Percentiles rank a stretch among this genome's conserved stretches.
These are phyloP conservation scores for Platanthera guangdongensis DNA, from an alignment of 106 monocot species.

Conservation along the genomic window DNA sequence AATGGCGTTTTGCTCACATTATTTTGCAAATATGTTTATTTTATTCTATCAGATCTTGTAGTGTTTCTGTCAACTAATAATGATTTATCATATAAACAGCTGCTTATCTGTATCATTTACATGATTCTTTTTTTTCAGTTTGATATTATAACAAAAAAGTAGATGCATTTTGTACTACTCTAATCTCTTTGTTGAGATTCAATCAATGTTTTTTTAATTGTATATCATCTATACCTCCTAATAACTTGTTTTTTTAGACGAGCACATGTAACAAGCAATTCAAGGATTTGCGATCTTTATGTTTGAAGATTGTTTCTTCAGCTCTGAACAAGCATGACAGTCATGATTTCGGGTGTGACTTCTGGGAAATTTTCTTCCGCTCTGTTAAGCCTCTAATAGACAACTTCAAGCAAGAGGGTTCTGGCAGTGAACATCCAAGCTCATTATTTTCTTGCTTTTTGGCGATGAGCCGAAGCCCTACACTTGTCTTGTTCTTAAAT, in stretches of 20 bases:
- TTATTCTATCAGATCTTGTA: not conserved
- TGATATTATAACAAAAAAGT: not conserved
- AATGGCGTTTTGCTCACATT: not conserved
- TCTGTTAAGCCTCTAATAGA: slow-evolving; percentile 71
- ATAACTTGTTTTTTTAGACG: slow-evolving; percentile 9
- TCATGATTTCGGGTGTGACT: slow-evolving; percentile 45
- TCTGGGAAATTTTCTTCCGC: slow-evolving; percentile 82
- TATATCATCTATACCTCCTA: not conserved
- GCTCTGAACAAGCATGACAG: slow-evolving; percentile 56
- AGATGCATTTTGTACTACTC: not conserved
- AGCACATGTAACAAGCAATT: slow-evolving; percentile 30
- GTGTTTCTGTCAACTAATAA: not conserved
- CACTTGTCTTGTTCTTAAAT: slow-evolving; percentile 39
- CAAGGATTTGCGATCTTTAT: slow-evolving; percentile 72
- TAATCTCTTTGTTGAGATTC: not conserved
- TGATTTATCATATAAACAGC: not conserved
- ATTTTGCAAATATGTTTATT: not conserved
- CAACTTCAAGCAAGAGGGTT: slow-evolving; percentile 66
- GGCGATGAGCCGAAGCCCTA: slow-evolving; percentile 64
- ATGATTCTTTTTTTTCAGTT: not conserved
- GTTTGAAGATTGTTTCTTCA: slow-evolving; percentile 59
- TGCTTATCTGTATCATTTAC: not conserved
- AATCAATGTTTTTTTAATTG: not conserved
- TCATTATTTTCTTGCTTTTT: slow-evolving; percentile 87
- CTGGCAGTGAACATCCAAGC: slow-evolving; percentile 84